Percentiles rank a stretch among this genome's conserved stretches.
Evolutionary conservation across 129 eudicot genomes (phyloP).

Genomic region (Centrapalus pauciflorus): DNA sequence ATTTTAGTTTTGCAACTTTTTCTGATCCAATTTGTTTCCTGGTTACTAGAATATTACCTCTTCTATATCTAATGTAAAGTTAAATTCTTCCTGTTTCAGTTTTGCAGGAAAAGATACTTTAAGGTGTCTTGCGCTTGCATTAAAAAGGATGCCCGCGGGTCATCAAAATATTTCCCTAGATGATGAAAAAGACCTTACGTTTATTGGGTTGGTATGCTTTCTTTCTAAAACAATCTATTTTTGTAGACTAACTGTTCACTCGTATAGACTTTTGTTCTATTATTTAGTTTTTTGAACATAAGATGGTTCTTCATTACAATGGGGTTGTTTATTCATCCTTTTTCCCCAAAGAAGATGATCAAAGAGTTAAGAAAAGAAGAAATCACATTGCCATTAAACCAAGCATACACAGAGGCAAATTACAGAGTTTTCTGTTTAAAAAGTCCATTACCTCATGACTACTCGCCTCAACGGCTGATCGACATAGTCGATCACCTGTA

Average conservation of each 20-base stretch:
- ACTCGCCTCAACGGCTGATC: too few species aligned
- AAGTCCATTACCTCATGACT: too few species aligned
- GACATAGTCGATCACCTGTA: too few species aligned
- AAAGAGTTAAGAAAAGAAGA: neutral
- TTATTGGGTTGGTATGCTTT: slow-evolving; percentile 99
- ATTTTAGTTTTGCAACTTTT: neutral
- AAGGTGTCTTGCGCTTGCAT: slow-evolving; percentile 93
- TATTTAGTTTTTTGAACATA: neutral
- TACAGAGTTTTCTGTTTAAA: too few species aligned
- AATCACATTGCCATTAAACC: neutral
- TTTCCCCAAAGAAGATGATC: neutral
- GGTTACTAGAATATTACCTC: neutral
- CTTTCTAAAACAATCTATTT: slow-evolving; percentile 24
- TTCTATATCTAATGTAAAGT: slow-evolving; percentile 13
- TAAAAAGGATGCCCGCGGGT: slow-evolving; percentile 81
- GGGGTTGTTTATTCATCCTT: neutral
- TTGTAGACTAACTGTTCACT: neutral
- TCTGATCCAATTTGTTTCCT: neutral
- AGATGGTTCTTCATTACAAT: neutral
- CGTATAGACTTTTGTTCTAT: neutral
- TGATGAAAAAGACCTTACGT: slow-evolving; percentile 90
- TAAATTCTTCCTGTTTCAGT: slow-evolving; percentile 38
- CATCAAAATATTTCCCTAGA: slow-evolving; percentile 69
- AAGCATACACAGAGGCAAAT: too few species aligned
- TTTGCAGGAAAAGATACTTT: slow-evolving; percentile 96